Evolutionary conservation across 179 eudicot species (phyloP).

Genomic region (Vitellaria paradoxa): DNA sequence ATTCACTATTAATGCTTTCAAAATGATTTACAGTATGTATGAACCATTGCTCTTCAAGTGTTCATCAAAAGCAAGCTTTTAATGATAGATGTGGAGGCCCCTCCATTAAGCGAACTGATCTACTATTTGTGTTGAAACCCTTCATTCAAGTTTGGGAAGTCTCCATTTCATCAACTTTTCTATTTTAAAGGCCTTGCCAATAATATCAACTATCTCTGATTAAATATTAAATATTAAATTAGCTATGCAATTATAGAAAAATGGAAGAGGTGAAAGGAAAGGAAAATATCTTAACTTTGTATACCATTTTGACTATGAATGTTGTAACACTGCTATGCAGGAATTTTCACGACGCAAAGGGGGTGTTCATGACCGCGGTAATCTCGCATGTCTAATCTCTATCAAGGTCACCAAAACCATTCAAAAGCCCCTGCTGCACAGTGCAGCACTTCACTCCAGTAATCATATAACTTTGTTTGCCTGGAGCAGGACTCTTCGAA

Average conservation of each 20-base stretch:
- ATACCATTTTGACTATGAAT: conserved; percentile 21
- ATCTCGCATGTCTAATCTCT: background rate
- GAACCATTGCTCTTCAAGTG: background rate
- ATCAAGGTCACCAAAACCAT: background rate
- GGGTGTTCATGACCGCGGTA: background rate
- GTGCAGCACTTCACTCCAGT: background rate
- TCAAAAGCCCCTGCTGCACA: background rate
- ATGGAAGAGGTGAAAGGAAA: background rate
- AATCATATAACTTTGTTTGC: conserved; percentile 34
- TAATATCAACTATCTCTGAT: background rate
- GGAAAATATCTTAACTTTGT: conserved; percentile 13
- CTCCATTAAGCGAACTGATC: background rate
- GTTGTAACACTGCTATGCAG: conserved; percentile 16
- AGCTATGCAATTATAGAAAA: conserved; percentile 2
- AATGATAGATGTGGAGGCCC: background rate
- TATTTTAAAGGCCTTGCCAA: background rate
- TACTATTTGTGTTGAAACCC: background rate
- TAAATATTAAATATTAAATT: conserved; percentile 1
- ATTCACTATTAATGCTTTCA: background rate
- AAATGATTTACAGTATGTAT: background rate
- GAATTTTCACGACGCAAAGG: background rate
- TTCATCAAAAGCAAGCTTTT: background rate
- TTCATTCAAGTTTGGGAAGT: background rate
- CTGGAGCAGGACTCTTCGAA: conserved; percentile 49
- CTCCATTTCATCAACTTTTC: background rate